These are phyloP conservation scores for Adansonia rubrostipa DNA, from an alignment of 441 rosid genomes.

Conservation along the genomic window DNA sequence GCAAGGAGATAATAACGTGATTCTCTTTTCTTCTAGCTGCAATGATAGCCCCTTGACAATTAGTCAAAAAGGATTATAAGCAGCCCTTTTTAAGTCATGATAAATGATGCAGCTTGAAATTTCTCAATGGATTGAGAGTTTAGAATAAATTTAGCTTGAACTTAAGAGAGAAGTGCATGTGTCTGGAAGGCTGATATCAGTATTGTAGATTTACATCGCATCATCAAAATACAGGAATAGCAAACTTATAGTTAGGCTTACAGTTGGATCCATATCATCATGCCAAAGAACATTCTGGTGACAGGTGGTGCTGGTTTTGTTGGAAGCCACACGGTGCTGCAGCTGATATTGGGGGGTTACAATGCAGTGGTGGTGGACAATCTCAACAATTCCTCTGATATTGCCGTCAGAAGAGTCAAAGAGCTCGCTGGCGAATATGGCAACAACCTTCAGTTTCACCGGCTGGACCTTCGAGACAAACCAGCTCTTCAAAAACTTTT, in stretches of 20 bases:
- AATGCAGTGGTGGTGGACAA: slow-evolving; percentile 73
- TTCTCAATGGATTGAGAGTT: neutral
- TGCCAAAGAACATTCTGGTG: slow-evolving; percentile 62
- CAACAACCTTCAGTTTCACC: slow-evolving; percentile 59
- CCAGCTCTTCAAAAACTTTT: slow-evolving; percentile 76
- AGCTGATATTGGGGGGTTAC: slow-evolving; percentile 67
- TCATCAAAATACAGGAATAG: neutral
- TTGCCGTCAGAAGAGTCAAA: slow-evolving; percentile 60
- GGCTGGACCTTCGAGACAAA: slow-evolving; percentile 83
- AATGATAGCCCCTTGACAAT: neutral
- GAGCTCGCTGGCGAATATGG: slow-evolving; percentile 63
- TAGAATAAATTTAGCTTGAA: neutral
- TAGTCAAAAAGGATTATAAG: neutral
- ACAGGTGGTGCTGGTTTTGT: slow-evolving; percentile 97
- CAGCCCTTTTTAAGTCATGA: neutral
- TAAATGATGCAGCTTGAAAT: neutral
- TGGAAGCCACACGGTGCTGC: slow-evolving; percentile 90
- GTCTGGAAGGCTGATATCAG: neutral
- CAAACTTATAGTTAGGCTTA: neutral
- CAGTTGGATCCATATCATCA: slow-evolving; percentile 13
- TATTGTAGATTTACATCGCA: neutral
- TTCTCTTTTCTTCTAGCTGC: neutral
- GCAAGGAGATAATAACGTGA: neutral
- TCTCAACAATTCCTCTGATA: slow-evolving; percentile 69
- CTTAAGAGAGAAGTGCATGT: neutral